Conservation (phyloP, 2,329 filamentous ascomycete species). For the Huntiella moniliformis region DNA sequence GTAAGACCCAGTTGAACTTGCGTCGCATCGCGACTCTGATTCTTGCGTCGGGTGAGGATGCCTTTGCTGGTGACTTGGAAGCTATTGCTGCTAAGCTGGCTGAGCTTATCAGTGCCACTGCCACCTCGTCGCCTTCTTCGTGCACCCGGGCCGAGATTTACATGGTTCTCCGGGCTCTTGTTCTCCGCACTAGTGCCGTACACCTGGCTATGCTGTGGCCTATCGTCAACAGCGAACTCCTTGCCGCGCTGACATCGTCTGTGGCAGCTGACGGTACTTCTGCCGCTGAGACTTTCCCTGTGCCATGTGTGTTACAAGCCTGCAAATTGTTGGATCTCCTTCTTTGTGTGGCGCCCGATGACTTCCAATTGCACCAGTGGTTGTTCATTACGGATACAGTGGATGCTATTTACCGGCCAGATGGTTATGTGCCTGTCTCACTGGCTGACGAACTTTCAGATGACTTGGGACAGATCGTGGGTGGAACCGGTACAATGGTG, state of each 20-base stretch:
- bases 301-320: slow-evolving; percentile 63
- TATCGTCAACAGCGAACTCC: slow-evolving; percentile 68
- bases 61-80: slow-evolving; percentile 59
- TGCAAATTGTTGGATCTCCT: slow-evolving; percentile 85
- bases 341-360: slow-evolving; percentile 73
- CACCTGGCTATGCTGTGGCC: slow-evolving; percentile 82
- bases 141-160: slow-evolving; percentile 77
- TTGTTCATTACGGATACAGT: slow-evolving; percentile 93
- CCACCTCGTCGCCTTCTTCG: slow-evolving; percentile 80
- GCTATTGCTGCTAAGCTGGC: slow-evolving; percentile 65
- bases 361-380: slow-evolving; percentile 98
- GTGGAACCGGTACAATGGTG: slow-evolving; percentile 17
- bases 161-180: slow-evolving; percentile 66
- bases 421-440: slow-evolving; percentile 48
- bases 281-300: slow-evolving; percentile 54
- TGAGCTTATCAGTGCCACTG: slow-evolving; percentile 67
- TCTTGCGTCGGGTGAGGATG: slow-evolving; percentile 57
- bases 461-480: slow-evolving; percentile 35
- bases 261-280: slow-evolving; percentile 45
- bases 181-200: slow-evolving; percentile 58
- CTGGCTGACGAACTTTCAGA: slow-evolving; percentile 74
- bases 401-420: slow-evolving; percentile 74
- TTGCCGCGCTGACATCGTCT: slow-evolving; percentile 58
- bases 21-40: slow-evolving; percentile 65
- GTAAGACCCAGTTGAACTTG: slow-evolving; percentile 77